Conservation (phyloP, 202 grass and related monocot genomes). For the Zizania palustris region DNA sequence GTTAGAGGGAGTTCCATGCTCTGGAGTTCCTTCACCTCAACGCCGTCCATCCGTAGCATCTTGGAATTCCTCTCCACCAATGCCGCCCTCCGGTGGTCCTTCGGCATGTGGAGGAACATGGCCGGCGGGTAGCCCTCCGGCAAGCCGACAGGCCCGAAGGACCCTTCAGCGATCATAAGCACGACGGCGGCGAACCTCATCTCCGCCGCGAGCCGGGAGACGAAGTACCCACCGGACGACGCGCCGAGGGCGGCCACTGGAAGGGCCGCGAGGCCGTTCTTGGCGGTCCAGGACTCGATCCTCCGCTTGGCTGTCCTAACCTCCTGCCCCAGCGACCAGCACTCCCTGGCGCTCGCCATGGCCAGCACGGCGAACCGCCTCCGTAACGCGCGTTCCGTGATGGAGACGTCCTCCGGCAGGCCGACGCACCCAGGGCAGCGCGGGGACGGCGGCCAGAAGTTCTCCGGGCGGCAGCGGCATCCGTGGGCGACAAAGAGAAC, state of each 20-base stretch:
- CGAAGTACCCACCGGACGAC: slow-evolving; percentile 73
- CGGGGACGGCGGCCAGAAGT: slow-evolving; percentile 67
- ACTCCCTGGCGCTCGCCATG: slow-evolving; percentile 56
- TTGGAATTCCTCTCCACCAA: slow-evolving; percentile 56
- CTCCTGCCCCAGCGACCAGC: slow-evolving; percentile 59
- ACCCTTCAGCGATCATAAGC: slow-evolving; percentile 80
- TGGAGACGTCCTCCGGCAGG: slow-evolving; percentile 61
- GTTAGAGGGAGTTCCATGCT: slow-evolving; percentile 64
- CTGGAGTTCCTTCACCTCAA: slow-evolving; percentile 58
- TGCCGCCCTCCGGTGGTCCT: slow-evolving; percentile 47
- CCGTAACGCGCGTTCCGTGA: slow-evolving; percentile 53
- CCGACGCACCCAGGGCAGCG: slow-evolving; percentile 59
- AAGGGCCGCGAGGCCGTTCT: slow-evolving; percentile 44
- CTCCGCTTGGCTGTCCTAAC: slow-evolving; percentile 35
- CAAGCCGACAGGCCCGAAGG: slow-evolving; percentile 34
- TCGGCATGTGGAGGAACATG: slow-evolving; percentile 86
- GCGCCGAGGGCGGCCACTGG: slow-evolving; percentile 60
- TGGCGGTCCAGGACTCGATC: slow-evolving; percentile 48
- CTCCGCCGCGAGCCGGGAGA: slow-evolving; percentile 63
- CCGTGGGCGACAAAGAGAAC: slow-evolving; percentile 70
- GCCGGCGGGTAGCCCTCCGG: slow-evolving; percentile 46
- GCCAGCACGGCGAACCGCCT: slow-evolving; percentile 59
- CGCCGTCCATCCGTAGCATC: slow-evolving; percentile 54
- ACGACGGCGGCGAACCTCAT: slow-evolving; percentile 58
- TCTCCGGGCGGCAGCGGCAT: slow-evolving; percentile 57